Percentiles rank a stretch among this genome's conserved stretches.
phyloP scores from a whole-genome alignment of 2,329 filamentous ascomycete genomes.

The Calonectria pteridis region DNA sequence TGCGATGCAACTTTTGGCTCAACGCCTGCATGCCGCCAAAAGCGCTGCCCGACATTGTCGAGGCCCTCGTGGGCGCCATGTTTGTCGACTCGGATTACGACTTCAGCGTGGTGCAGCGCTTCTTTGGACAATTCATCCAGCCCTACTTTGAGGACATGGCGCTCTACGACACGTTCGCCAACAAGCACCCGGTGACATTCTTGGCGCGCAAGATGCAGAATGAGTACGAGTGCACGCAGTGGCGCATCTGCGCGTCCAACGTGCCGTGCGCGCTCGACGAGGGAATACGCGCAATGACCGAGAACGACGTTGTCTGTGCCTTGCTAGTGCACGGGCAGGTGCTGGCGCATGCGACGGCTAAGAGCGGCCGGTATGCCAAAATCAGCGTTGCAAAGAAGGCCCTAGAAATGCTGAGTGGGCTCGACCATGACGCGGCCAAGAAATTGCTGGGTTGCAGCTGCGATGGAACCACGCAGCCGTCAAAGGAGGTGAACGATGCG shows the following conservation, averaged over 20 bases:
- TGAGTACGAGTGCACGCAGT: constrained; percentile 73
- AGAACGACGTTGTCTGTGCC: constrained; percentile 73
- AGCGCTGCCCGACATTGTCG: constrained; percentile 84
- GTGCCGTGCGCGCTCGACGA: constrained; percentile 56
- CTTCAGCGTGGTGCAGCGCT: constrained; percentile 77
- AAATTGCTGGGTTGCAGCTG: constrained; percentile 75
- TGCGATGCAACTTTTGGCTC: constrained; percentile 76
- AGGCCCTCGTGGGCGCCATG: constrained; percentile 89
- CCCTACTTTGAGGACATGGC: constrained; percentile 88
- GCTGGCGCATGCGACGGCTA: constrained; percentile 70
- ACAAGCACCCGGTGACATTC: constrained; percentile 85
- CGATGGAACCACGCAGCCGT: constrained; percentile 19
- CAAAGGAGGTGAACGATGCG: too few relatives aligned
- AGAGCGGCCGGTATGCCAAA: constrained; percentile 80
- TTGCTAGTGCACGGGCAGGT: constrained; percentile 82
- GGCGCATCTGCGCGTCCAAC: constrained; percentile 66
- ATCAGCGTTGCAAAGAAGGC: constrained; percentile 73
- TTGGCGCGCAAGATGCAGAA: constrained; percentile 74
- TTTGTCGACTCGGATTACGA: constrained; percentile 91
- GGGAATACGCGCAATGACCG: constrained; percentile 52
- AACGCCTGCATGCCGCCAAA: constrained; percentile 75
- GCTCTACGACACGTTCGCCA: constrained; percentile 88
- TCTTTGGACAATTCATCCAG: constrained; percentile 81
- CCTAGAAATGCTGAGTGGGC: constrained; percentile 58
- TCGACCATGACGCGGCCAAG: constrained; percentile 67